These are phyloP conservation scores for Trapa bicornis DNA, from an alignment of 345 rosid genomes.

Conservation along the genomic window DNA sequence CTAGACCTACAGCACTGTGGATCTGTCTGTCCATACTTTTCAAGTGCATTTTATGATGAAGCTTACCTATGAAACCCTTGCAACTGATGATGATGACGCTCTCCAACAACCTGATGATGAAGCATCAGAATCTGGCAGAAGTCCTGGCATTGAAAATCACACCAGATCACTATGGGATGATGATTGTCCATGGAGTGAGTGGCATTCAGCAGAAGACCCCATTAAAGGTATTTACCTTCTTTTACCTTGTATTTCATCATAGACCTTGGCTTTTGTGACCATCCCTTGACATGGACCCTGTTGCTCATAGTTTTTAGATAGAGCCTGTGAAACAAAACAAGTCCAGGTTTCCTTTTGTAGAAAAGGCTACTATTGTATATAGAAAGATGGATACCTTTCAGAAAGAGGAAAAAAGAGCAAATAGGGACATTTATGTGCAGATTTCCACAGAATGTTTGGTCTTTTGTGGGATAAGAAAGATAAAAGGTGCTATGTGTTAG, in stretches of 20 bases:
- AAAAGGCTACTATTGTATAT: neutral
- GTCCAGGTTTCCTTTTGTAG: neutral
- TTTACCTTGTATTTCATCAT: neutral
- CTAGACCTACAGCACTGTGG: constrained; percentile 76
- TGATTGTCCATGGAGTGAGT: constrained; percentile 98
- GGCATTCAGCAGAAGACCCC: constrained; percentile 96
- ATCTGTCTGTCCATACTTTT: constrained; percentile 51
- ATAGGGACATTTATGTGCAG: neutral
- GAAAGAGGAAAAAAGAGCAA: neutral
- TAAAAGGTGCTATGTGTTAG: neutral
- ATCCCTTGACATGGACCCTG: neutral
- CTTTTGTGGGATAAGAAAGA: neutral
- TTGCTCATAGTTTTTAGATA: neutral
- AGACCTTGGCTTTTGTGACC: neutral
- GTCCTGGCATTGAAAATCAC: constrained; percentile 30
- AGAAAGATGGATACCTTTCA: too few species aligned
- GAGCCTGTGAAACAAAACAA: neutral
- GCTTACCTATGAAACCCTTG: constrained; percentile 70
- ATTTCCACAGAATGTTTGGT: neutral
- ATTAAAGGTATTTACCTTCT: constrained; percentile 34
- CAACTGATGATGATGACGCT: constrained; percentile 46
- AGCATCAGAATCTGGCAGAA: constrained; percentile 33
- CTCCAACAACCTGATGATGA: constrained; percentile 37
- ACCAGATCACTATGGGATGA: constrained; percentile 78
- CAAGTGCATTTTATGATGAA: constrained; percentile 74